Base-by-base conservation (phyloP, 768 basidiomycete species). In the Leccinum obscurum region DNA sequence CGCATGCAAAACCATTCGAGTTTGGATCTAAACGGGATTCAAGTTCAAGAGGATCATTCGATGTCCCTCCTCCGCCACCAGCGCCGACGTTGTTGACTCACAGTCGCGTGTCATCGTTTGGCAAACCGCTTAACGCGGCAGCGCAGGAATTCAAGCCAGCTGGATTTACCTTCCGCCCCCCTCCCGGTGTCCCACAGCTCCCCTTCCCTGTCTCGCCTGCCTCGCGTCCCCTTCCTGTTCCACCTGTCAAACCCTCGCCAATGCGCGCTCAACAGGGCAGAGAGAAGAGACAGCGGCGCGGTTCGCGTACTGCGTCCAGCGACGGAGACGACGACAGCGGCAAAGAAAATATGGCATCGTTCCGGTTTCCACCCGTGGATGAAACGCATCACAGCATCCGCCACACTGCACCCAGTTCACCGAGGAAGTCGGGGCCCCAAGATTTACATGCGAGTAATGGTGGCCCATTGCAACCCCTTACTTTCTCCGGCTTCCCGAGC, bases 121-220 rank as follows among this genome's bases (percentile, higher is more conserved):
- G 85, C 26, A 87, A 86, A 65, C 83, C 86, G n/a, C 82, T 94
- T 58, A 94, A 93, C 68, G 85, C 84, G 6, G 81, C 87, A 22
- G 92, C 92, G 3, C 82, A 82, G 14, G 92, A 92, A 72, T 94
- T 94, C 76, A 92, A 88, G 68, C 92, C 92, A 8, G 73, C 76
- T 3, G 81, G 81, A 17, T 93, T 93, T 74, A 90, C 84, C 17
- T 93, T 94, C 82, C 80, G 81, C n/a, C 83, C 86, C 32, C 87
- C 89, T 14, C 73, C 83, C 10, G 87, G 83, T 54, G 83, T 84
- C 6, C 88, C 90, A 17, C 79, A 83, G 52, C 79, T 91, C 74
- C 51, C 68, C 39, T 66, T 75, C 62, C 72, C 79, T 26, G 56
- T 63, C 7, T 64, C 72, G 28, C 65, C 71, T 48, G 57, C 69